phyloP scores from a whole-genome alignment of 2,329 filamentous ascomycete species.

The Huntiella savannae region DNA sequence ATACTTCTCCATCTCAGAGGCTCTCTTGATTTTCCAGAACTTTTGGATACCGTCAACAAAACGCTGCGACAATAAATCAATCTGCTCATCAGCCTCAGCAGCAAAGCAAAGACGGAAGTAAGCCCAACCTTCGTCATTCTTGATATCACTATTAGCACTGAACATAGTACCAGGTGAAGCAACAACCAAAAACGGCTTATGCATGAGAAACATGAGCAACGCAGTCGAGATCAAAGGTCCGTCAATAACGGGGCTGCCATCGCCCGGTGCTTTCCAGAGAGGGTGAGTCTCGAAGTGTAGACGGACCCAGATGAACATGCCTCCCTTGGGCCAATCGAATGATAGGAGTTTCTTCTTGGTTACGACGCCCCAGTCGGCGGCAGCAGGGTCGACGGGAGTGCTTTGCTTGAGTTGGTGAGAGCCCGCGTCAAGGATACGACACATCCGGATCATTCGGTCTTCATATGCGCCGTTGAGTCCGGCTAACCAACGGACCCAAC shows the following conservation, averaged over 20 bases:
- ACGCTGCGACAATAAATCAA: conserved; percentile 40
- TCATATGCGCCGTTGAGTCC: conserved; percentile 73
- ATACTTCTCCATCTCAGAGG: conserved; percentile 45
- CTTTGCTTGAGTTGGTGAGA: conserved; percentile 44
- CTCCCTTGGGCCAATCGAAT: conserved; percentile 64
- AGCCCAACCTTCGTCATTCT: conserved; percentile 41
- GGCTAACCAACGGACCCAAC: conserved; percentile 82
- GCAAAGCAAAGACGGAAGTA: conserved; percentile 73
- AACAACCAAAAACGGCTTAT: conserved; percentile 49
- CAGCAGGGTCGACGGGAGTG: conserved; percentile 23
- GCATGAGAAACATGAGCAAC: conserved; percentile 53
- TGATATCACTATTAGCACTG: conserved; percentile 42
- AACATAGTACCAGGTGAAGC: conserved; percentile 58
- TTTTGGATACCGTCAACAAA: conserved; percentile 49
- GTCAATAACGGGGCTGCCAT: conserved; percentile 25
- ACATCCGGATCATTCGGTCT: conserved; percentile 67
- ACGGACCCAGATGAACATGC: conserved; percentile 82
- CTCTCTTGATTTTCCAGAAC: conserved; percentile 61
- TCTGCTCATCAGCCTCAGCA: conserved; percentile 53
- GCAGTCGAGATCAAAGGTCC: conserved; percentile 40
- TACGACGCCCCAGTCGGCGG: conserved; percentile 54
- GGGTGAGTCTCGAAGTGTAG: conserved; percentile 57
- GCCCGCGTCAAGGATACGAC: conserved; percentile 48
- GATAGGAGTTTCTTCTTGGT: conserved; percentile 55
- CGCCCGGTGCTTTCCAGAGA: conserved; percentile 28